These are phyloP conservation scores for Apiospora marii DNA, from an alignment of 2,329 filamentous ascomycete genomes.

Conservation along the genomic window DNA sequence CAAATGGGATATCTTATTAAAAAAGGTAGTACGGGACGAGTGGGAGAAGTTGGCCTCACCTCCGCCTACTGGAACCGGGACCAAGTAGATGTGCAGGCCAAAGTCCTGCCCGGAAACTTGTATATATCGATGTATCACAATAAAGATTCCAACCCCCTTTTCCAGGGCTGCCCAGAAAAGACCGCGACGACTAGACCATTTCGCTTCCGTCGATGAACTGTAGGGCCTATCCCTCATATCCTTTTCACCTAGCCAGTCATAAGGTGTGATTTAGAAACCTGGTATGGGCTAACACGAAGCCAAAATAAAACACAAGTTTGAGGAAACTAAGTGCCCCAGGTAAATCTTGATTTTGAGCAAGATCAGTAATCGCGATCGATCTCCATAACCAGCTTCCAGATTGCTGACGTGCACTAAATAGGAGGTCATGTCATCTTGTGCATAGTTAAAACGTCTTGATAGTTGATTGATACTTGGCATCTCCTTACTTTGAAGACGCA, in stretches of 20 bases:
- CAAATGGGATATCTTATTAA: slow-evolving; percentile 33
- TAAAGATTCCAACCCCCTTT: no score
- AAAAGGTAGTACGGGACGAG: slow-evolving; percentile 36
- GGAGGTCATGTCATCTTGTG: neutral
- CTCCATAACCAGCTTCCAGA: neutral
- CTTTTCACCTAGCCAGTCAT: neutral
- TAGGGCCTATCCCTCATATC: neutral
- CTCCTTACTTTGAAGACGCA: neutral
- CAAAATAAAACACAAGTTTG: neutral
- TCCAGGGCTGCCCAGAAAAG: no score
- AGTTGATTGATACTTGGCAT: slow-evolving; percentile 13
- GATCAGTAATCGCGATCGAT: neutral
- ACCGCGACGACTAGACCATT: no score
- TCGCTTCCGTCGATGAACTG: no score
- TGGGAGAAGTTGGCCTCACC: slow-evolving; percentile 32
- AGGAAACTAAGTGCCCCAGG: neutral
- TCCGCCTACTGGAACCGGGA: neutral
- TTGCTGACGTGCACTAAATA: neutral
- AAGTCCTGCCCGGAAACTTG: neutral
- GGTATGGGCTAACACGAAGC: neutral
- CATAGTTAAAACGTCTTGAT: neutral
- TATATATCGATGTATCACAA: no score
- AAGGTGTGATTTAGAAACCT: no score
- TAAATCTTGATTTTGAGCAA: neutral
- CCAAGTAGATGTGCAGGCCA: neutral